A percentile compares a stretch with the other conserved stretches of the same genome.
phyloP scores from a whole-genome alignment of 2,329 filamentous ascomycete genomes.

The Fusarium circinatum region DNA sequence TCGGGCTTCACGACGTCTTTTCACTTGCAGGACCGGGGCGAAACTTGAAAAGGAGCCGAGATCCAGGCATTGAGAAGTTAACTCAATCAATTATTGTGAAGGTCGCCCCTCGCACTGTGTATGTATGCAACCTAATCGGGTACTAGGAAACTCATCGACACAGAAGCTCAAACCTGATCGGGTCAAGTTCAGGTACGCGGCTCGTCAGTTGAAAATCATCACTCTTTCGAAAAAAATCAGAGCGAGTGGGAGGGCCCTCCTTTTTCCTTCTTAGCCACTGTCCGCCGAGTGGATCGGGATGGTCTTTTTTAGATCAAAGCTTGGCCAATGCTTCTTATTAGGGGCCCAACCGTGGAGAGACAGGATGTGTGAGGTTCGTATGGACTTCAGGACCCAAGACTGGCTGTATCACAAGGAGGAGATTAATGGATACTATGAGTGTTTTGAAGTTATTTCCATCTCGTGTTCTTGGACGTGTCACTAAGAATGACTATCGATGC shows the following conservation, averaged over 20 bases:
- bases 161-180: constrained; percentile 34
- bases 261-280: constrained; percentile 7
- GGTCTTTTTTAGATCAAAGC: constrained; percentile 40
- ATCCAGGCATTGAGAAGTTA: background rate
- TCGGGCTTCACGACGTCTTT: constrained; percentile 25
- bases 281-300: constrained; percentile 12
- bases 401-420: background rate
- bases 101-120: constrained; percentile 22
- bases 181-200: constrained; percentile 37
- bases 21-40: constrained; percentile 3
- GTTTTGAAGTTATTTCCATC: constrained; percentile 10
- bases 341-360: constrained; percentile 25
- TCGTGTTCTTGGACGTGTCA: background rate
- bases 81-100: background rate
- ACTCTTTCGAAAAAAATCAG: constrained; percentile 13
- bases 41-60: constrained; percentile 29
- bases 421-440: background rate
- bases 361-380: constrained; percentile 20
- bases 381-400: background rate
- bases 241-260: constrained; percentile 4
- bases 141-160: constrained; percentile 18
- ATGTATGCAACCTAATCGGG: constrained; percentile 6
- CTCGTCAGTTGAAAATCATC: constrained; percentile 34
- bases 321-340: constrained; percentile 36
- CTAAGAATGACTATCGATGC: background rate